Conservation (phyloP, 805 yeast species). For the Blastobotrys muscicola region DNA sequence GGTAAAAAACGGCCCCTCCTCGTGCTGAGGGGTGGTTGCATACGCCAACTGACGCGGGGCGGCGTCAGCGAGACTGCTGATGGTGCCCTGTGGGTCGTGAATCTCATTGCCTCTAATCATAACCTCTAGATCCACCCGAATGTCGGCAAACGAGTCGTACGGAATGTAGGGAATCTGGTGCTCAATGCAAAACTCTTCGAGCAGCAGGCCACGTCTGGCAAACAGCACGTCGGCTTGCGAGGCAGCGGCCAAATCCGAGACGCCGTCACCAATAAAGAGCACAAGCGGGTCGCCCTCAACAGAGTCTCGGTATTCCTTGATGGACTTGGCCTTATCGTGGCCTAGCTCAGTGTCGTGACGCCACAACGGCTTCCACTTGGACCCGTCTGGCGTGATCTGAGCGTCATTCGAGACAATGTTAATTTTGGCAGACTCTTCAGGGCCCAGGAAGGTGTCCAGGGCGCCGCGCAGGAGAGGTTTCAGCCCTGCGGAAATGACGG, state of each 20-base stretch:
- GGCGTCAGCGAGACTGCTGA: too few relatives aligned
- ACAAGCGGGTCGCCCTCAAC: conserved; percentile 17
- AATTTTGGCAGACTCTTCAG: conserved; percentile 29
- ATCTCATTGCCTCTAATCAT: conserved; percentile 17
- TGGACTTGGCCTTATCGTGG: conserved; percentile 35
- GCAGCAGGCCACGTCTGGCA: conserved; percentile 33
- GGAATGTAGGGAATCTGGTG: conserved; percentile 34
- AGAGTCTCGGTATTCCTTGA: conserved; percentile 29
- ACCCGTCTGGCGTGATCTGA: conserved; percentile 29
- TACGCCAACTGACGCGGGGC: too few relatives aligned
- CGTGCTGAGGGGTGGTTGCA: too few relatives aligned
- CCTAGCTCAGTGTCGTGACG: conserved; percentile 35
- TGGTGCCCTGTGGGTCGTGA: too few relatives aligned
- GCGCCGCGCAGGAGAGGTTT: conserved; percentile 34
- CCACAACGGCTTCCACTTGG: conserved; percentile 33
- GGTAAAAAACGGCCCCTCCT: too few relatives aligned
- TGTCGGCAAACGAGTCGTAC: conserved; percentile 33
- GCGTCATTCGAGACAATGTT: conserved; percentile 35
- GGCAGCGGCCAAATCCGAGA: conserved; percentile 39
- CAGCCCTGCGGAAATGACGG: conserved; percentile 36
- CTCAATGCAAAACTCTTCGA: conserved; percentile 34
- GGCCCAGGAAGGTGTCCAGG: conserved; percentile 28
- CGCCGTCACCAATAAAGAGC: conserved; percentile 49
- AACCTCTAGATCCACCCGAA: conserved; percentile 27
- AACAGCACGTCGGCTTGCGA: conserved; percentile 35